Base-by-base conservation (phyloP, 352 stramenopile species). In the Pythium oligandrum region DNA sequence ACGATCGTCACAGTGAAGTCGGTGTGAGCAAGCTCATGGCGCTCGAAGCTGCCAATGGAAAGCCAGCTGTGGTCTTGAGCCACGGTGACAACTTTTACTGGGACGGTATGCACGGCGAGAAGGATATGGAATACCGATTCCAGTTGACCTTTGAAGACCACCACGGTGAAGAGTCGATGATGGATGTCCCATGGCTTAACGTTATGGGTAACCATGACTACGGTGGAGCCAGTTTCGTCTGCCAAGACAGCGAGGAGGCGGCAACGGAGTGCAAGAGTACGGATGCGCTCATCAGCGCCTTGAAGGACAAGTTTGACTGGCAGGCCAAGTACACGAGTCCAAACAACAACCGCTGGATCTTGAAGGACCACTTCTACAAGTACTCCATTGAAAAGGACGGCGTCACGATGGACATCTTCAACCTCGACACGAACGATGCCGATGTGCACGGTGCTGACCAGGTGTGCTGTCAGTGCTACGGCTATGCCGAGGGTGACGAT, bases 21-120 rank as follows among this genome's bases (percentile, higher is more conserved):
- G 60, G 53, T 9, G 61, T 75, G n/a, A 51, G 50, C 45, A 63
- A 66, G 48, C 57, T 75, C 43, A 70, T 75, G 67, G 63, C 53
- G 12, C 31, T 70, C 26, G 57, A 70, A 17, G 63, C 69, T 8
- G 46, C 11, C 10, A 54, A 60, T 26, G 52, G 63, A 31, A 68
- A 78, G 39, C 69, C 69, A 6, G 12, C 44, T n/a, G 66, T 70
- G 17, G 60, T 78, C n/a, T 30, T 78, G 8, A 61, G 63, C 52
- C 69, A 78, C 45, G 66, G 69, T 44, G 69, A 75, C 51, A 78
- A 72, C 54, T 78, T 78, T 42, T 78, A 78, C 61, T 73, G 64
- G 66, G 67, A 53, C 3, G 68, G 68, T 31, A 69, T 75, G 12
- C 9, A 54, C 9, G 59, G 61, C 51, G 47, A 44, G 3, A 59